Base-by-base conservation (phyloP, 1,139 yeast genomes). In the Chernovozyma aurita region DNA sequence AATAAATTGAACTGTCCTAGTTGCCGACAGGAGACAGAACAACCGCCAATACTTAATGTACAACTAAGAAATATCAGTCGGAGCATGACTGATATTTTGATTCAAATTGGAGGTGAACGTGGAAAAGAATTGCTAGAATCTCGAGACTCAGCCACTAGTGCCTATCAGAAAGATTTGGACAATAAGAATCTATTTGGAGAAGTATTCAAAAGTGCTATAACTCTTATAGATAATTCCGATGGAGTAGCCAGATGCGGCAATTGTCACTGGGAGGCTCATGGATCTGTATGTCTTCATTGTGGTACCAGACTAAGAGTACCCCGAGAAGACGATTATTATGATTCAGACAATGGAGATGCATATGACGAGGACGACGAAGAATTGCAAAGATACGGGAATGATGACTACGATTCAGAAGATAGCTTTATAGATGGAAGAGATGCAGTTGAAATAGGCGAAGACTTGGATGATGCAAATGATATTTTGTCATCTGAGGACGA, bases 211-310 rank as follows among this genome's bases (percentile, higher is more conserved):
- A 58, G 73, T 18, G 73, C 77, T 1, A 55, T 68, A 24, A 78
- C 80, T 0, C 53, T 73, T 17, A 62, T 80, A 3, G 85, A 78
- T 43, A 72, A 66, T 36, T 80, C 79, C 18, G 95, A 86, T 53
- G 92, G 90, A 2, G 88, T 86, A 6, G 78, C 84, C 0, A 61
- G 95, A 38, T 86, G 95, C 52, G 78, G 86, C 2, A 70, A 74
- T 38, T 86, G 95, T 54, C 86, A 80, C 48, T 85, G 95, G 95
- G 95, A 86, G 52, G 78, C 84, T 3, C 72, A 67, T 43, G 81
- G 82, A 0, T 57, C 65, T 4, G 59, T 55, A 27, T 80, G 86
- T 47, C 59, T 70, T 6, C 76, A 77, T 44, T 80, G 86, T 51
- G 76, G 76, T 3, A 57, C 68, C 2, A 48, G 67, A 20, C 65